A percentile compares a stretch with the other conserved stretches of the same genome.
These are phyloP conservation scores for Auxenochlorella pyrenoidosa DNA, from an alignment of 139 green algal genomes.

Conservation along the genomic window DNA sequence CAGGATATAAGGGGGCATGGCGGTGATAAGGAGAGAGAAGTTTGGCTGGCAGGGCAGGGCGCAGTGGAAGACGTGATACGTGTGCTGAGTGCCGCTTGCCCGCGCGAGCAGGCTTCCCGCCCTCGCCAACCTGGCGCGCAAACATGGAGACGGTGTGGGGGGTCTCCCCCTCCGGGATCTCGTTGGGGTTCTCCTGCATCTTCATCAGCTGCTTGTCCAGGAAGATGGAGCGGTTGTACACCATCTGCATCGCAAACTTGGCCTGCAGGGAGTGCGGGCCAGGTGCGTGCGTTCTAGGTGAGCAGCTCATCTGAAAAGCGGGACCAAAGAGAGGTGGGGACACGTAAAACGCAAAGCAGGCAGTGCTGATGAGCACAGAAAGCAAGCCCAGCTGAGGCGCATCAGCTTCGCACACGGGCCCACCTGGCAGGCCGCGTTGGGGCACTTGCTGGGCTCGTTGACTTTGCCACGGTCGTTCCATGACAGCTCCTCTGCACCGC, in stretches of 20 bases:
- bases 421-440: slow-evolving; percentile 61
- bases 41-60: not conserved
- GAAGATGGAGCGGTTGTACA: slow-evolving; percentile 90
- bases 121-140: slow-evolving; percentile 45
- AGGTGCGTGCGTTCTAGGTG: too few species aligned
- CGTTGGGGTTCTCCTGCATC: slow-evolving; percentile 91
- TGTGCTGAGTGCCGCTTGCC: too few species aligned
- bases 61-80: not conserved
- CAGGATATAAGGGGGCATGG: not conserved
- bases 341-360: too few species aligned
- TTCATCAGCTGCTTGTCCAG: slow-evolving; percentile 92
- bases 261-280: not conserved
- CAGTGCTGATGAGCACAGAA: too few species aligned
- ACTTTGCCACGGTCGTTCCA: slow-evolving; percentile 75
- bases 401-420: not conserved
- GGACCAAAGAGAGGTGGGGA: too few species aligned
- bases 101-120: too few species aligned
- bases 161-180: slow-evolving; percentile 98
- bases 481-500: slow-evolving; percentile 38
- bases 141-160: slow-evolving; percentile 91
- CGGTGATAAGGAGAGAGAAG: not conserved
- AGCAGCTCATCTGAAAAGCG: too few species aligned
- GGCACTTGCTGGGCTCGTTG: slow-evolving; percentile 83
- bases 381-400: too few species aligned
- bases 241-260: slow-evolving; percentile 72